Conservation (phyloP, 352 stramenopile genomes). For the Thalassiosira exigua region DNA sequence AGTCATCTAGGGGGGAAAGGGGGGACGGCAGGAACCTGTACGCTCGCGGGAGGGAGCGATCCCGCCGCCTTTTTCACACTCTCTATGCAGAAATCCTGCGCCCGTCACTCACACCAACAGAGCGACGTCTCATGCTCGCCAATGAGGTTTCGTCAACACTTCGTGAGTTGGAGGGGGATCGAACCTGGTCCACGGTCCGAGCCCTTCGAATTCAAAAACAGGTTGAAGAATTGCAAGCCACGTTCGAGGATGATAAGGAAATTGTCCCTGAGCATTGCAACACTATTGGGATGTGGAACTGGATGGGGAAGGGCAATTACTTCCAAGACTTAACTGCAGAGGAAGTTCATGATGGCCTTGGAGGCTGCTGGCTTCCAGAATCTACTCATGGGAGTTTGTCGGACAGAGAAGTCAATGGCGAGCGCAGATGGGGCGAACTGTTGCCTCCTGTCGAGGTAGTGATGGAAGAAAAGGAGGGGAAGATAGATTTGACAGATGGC, state of each 20-base stretch:
- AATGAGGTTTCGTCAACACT: conserved; percentile 44
- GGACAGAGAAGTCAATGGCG: conserved; percentile 17
- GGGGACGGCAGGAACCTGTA: neutral
- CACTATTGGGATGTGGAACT: conserved; percentile 49
- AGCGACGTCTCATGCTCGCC: conserved; percentile 33
- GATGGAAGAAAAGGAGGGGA: conserved; percentile 2
- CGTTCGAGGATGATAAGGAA: conserved; percentile 37
- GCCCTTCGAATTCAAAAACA: conserved; percentile 24
- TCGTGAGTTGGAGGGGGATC: conserved; percentile 17
- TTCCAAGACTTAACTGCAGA: conserved; percentile 25
- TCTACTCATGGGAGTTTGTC: neutral
- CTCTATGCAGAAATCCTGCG: conserved; percentile 25
- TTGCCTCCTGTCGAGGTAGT: conserved; percentile 15
- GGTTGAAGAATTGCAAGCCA: conserved; percentile 23
- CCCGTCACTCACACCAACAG: conserved; percentile 11
- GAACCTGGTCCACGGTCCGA: conserved; percentile 5
- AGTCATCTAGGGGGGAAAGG: too few relatives aligned
- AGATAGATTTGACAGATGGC: conserved; percentile 2
- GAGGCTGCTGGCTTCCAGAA: conserved; percentile 13
- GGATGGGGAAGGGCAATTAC: conserved; percentile 38
- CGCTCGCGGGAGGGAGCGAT: conserved; percentile 9
- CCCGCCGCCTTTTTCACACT: conserved; percentile 8
- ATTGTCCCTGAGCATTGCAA: conserved; percentile 32
- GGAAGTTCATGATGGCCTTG: conserved; percentile 32
- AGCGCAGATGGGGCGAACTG: too few relatives aligned